A percentile compares a stretch with the other conserved stretches of the same genome.
Conservation (phyloP, 495 filamentous ascomycete genomes). For the Talaromyces wortmannii region DNA sequence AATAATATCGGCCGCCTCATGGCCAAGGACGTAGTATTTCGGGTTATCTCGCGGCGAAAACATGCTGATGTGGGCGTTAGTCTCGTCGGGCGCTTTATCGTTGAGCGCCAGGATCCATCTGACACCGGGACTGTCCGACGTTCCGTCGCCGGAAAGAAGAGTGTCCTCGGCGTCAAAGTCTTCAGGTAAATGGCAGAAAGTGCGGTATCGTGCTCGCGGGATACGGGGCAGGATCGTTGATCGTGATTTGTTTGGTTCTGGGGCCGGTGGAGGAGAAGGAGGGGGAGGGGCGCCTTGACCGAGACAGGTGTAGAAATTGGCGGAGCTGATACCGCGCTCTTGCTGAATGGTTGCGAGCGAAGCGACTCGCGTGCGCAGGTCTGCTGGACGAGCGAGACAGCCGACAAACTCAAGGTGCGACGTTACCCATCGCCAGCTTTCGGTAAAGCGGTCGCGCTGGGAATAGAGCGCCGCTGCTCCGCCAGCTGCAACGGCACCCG, state of each 20-base stretch:
- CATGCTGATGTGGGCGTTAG: constrained; percentile 80
- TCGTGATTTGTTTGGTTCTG: constrained; percentile 1
- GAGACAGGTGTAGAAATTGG: constrained; percentile 77
- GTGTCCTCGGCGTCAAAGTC: constrained; percentile 24
- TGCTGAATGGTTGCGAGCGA: constrained; percentile 47
- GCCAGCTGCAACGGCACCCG: constrained; percentile 75
- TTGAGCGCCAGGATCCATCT: constrained; percentile 68
- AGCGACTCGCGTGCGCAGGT: constrained; percentile 60
- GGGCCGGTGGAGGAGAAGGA: background rate
- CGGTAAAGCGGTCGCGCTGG: constrained; percentile 67
- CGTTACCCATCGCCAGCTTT: constrained; percentile 71
- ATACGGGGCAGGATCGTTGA: constrained; percentile 13
- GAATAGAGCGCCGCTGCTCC: constrained; percentile 82
- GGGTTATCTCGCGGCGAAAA: constrained; percentile 77
- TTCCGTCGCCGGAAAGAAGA: constrained; percentile 8
- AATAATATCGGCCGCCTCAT: constrained; percentile 56
- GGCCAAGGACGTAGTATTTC: constrained; percentile 61
- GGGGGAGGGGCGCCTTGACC: constrained; percentile 49
- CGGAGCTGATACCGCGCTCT: constrained; percentile 57
- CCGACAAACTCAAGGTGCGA: constrained; percentile 96
- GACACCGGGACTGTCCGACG: constrained; percentile 17
- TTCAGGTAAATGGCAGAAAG: constrained; percentile 69
- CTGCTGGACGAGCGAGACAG: constrained; percentile 70
- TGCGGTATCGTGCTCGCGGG: constrained; percentile 51
- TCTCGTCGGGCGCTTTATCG: constrained; percentile 70